These are phyloP conservation scores for Triglochin maritima DNA, from an alignment of 106 monocot species.

Conservation along the genomic window DNA sequence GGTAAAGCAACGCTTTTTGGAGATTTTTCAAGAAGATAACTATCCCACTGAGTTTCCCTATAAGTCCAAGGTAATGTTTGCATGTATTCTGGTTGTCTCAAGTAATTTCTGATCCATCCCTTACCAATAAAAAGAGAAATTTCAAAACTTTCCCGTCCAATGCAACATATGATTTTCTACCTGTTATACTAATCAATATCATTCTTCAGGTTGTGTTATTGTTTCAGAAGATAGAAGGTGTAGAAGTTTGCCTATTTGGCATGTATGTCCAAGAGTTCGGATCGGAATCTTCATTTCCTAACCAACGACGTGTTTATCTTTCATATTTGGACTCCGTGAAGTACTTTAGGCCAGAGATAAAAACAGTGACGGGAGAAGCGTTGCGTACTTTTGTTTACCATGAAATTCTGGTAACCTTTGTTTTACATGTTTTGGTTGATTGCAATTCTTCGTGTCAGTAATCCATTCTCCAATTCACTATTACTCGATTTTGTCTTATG, in stretches of 20 bases:
- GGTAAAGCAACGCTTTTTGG: slow-evolving; percentile 86
- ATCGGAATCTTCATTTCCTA: slow-evolving; percentile 82
- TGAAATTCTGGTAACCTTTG: slow-evolving; percentile 81
- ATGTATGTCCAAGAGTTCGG: slow-evolving; percentile 99
- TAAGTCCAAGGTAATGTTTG: slow-evolving; percentile 78
- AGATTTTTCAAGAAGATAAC: slow-evolving; percentile 97
- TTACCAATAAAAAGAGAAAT: too few species aligned
- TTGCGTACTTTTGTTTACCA: slow-evolving; percentile 96
- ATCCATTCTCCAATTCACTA: not conserved
- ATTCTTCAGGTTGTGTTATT: slow-evolving; percentile 74
- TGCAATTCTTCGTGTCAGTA: not conserved
- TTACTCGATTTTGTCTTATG: not conserved
- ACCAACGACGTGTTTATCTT: slow-evolving; percentile 90
- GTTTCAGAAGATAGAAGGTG: slow-evolving; percentile 99
- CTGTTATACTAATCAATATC: not conserved
- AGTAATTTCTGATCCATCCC: too few species aligned
- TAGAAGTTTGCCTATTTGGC: slow-evolving; percentile 98
- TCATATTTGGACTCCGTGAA: slow-evolving; percentile 99
- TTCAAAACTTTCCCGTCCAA: too few species aligned
- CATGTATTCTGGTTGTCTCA: too few species aligned
- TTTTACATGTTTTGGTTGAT: not conserved
- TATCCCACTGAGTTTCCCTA: slow-evolving; percentile 93
- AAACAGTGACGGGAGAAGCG: slow-evolving; percentile 84
- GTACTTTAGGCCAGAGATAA: slow-evolving; percentile 94
- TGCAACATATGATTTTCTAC: not conserved